Evolutionary conservation across 257 asterid species (phyloP).

Genomic region (Solanum etuberosum): DNA sequence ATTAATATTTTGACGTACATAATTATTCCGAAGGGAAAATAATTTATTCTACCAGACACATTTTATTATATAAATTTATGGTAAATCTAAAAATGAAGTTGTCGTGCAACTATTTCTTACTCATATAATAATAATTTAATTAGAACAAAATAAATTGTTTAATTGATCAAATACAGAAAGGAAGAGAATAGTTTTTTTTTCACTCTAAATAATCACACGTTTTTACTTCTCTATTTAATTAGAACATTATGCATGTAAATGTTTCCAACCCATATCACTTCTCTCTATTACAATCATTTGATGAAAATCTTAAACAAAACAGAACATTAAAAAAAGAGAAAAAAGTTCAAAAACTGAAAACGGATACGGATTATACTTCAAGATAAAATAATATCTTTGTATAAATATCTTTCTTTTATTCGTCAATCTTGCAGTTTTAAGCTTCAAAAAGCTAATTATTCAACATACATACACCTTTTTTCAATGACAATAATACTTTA

Average conservation of each 20-base stretch:
- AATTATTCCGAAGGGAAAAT: background rate
- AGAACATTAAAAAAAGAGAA: too few species aligned
- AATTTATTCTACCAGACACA: background rate
- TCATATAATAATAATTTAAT: background rate
- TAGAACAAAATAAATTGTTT: background rate
- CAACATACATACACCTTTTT: background rate
- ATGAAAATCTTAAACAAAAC: background rate
- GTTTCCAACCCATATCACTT: background rate
- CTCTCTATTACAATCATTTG: too few species aligned
- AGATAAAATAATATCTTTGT: too few species aligned
- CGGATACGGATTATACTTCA: background rate
- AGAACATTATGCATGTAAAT: background rate
- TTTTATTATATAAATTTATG: background rate
- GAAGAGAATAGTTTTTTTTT: background rate
- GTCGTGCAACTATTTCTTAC: background rate
- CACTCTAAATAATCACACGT: too few species aligned
- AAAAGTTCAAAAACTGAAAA: too few species aligned
- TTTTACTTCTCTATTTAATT: too few species aligned
- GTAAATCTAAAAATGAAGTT: background rate
- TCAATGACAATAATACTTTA: background rate
- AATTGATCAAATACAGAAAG: background rate
- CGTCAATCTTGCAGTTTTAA: background rate
- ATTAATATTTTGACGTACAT: background rate
- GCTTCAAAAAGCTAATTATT: background rate
- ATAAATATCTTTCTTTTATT: background rate